phyloP scores from a whole-genome alignment of 179 eudicot genomes.

The Vitellaria paradoxa region DNA sequence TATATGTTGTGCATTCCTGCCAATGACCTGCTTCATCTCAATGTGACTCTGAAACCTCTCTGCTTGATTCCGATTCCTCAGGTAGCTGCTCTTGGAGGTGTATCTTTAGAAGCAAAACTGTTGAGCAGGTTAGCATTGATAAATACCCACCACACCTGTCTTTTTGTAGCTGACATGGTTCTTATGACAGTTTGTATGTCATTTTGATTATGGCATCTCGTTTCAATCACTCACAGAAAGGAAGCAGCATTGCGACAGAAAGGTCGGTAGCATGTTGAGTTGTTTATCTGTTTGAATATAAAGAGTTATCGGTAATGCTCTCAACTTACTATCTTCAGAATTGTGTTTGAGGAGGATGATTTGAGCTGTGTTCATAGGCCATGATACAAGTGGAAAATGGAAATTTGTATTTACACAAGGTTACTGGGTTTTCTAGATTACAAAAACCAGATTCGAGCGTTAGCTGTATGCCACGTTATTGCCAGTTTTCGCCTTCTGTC shows the following conservation, averaged over 20 bases:
- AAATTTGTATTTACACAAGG: neutral
- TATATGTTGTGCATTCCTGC: neutral
- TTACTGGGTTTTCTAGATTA: neutral
- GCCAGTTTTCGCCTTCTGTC: neutral
- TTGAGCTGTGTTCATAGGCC: neutral
- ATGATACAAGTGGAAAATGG: neutral
- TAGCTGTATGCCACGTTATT: neutral
- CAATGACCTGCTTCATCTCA: neutral
- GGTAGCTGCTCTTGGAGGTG: too few species aligned
- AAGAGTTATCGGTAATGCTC: neutral
- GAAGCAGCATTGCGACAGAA: conserved; percentile 92
- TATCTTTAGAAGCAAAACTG: too few species aligned
- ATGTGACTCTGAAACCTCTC: neutral
- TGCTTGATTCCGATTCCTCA: too few species aligned
- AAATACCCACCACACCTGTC: neutral
- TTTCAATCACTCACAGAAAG: conserved; percentile 55
- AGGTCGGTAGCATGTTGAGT: conserved; percentile 41
- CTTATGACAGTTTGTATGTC: neutral
- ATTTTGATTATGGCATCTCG: conserved; percentile 1
- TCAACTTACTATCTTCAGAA: neutral
- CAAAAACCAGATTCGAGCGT: neutral
- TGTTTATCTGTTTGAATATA: conserved; percentile 2
- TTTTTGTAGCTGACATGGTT: neutral
- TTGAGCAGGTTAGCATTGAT: too few species aligned
- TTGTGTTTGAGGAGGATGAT: neutral